phyloP scores from a whole-genome alignment of 345 rosid genomes.

The Ailanthus altissimus region DNA sequence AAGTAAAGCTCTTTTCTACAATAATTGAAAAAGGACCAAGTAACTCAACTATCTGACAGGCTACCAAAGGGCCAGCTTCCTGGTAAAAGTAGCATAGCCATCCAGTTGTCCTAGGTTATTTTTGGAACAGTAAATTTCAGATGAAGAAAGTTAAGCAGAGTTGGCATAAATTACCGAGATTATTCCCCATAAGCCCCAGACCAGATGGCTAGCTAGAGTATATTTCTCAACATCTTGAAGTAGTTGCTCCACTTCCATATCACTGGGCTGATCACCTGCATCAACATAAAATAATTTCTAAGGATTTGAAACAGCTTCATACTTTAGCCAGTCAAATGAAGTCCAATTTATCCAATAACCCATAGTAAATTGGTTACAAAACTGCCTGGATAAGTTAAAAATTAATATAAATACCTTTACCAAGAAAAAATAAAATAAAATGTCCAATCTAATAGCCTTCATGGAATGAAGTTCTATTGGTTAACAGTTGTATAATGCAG shows the following conservation, averaged over 20 bases:
- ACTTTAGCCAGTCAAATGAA: neutral
- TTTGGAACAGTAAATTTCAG: neutral
- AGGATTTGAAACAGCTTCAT: neutral
- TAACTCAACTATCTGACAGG: neutral
- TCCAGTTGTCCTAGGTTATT: constrained; percentile 14
- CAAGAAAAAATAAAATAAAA: neutral
- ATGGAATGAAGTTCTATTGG: neutral
- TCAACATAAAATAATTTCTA: constrained; percentile 28
- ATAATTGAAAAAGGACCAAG: neutral
- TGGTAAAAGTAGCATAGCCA: neutral
- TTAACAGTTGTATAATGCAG: neutral
- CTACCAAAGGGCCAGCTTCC: neutral
- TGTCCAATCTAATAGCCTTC: neutral
- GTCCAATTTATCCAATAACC: constrained; percentile 2
- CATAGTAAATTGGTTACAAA: neutral
- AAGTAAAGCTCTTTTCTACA: neutral
- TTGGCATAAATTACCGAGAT: constrained; percentile 43
- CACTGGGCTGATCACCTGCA: constrained; percentile 39
- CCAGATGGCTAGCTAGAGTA: constrained; percentile 60
- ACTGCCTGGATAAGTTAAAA: constrained; percentile 16
- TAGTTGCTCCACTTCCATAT: constrained; percentile 42
- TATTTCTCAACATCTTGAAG: constrained; percentile 51
- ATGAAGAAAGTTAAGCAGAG: constrained; percentile 10
- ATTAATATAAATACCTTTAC: neutral
- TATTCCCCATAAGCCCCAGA: constrained; percentile 78